Conservation (phyloP, 169 alveolate species). For the Plasmodium fragile region DNA sequence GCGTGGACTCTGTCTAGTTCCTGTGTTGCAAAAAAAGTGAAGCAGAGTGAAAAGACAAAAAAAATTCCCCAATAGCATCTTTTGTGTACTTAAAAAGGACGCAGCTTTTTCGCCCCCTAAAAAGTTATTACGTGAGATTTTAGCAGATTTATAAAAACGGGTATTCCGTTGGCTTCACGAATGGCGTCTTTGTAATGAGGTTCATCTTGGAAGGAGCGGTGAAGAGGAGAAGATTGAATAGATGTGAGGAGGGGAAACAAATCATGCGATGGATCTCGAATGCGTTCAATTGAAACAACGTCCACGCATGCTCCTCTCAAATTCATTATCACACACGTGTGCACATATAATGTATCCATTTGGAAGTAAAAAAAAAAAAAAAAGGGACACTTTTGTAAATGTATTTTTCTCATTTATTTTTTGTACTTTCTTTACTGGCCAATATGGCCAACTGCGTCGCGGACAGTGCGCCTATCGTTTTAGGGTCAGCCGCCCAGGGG, state of each 20-base stretch:
- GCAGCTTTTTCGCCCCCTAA: slow-evolving; percentile 30
- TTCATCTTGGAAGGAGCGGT: slow-evolving; percentile 73
- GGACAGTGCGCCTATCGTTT: slow-evolving; percentile 96
- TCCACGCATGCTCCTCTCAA: background rate
- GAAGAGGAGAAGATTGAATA: background rate
- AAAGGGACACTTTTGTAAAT: background rate
- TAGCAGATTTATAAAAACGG: slow-evolving; percentile 85
- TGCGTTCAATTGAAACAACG: background rate
- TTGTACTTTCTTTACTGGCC: slow-evolving; percentile 87
- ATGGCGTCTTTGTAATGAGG: slow-evolving; percentile 88
- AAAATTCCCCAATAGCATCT: background rate
- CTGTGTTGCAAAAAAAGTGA: slow-evolving; percentile 40
- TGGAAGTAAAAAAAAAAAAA: slow-evolving; percentile 5
- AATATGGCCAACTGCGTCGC: slow-evolving; percentile 95
- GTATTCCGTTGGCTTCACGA: slow-evolving; percentile 88
- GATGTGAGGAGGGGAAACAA: background rate
- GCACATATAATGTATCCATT: background rate
- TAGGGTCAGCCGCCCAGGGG: slow-evolving; percentile 97
- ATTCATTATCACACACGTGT: background rate
- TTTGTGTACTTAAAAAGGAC: slow-evolving; percentile 19
- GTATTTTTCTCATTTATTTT: background rate
- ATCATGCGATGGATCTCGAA: background rate
- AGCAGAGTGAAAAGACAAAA: background rate
- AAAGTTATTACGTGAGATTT: slow-evolving; percentile 79
- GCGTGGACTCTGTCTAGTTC: slow-evolving; percentile 92